These are phyloP conservation scores for Petrea volubilis DNA, from an alignment of 257 asterid genomes.

Conservation along the genomic window DNA sequence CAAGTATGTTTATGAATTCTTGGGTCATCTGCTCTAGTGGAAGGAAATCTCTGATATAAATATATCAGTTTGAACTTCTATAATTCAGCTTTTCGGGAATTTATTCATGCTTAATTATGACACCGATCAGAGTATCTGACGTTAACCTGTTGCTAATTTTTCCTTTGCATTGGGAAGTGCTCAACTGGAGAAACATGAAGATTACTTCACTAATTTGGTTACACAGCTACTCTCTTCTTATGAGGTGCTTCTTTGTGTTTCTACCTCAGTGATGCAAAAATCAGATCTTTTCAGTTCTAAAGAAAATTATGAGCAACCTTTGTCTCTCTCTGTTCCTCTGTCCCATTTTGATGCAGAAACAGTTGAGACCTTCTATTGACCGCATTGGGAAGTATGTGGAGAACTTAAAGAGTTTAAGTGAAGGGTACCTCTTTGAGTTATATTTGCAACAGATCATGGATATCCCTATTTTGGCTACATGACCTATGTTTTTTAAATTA, in stretches of 20 bases:
- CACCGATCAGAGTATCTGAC: conserved; percentile 16
- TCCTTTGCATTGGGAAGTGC: conserved; percentile 51
- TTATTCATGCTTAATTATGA: neutral
- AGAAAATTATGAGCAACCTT: conserved; percentile 13
- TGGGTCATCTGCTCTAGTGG: conserved; percentile 18
- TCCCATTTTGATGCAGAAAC: conserved; percentile 59
- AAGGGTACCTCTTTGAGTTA: conserved; percentile 51
- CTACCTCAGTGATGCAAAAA: neutral
- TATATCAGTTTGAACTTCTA: conserved; percentile 16
- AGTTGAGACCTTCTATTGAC: conserved; percentile 70
- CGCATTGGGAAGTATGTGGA: conserved; percentile 81
- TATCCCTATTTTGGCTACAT: neutral
- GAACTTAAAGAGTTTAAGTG: conserved; percentile 71
- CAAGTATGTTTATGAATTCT: conserved; percentile 45
- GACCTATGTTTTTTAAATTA: conserved; percentile 18
- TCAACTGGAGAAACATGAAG: conserved; percentile 85
- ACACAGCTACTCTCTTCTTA: conserved; percentile 66
- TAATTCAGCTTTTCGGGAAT: conserved; percentile 4
- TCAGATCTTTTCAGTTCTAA: neutral
- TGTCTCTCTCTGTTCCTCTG: neutral
- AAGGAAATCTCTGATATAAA: conserved; percentile 1
- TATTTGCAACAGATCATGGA: conserved; percentile 11
- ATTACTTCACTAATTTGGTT: conserved; percentile 72
- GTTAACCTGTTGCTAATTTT: conserved; percentile 27
- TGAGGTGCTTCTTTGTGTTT: conserved; percentile 59